A percentile compares a stretch with the other conserved stretches of the same genome.
These are phyloP conservation scores for Allium fistulosum DNA, from an alignment of 106 monocot species.

Conservation along the genomic window DNA sequence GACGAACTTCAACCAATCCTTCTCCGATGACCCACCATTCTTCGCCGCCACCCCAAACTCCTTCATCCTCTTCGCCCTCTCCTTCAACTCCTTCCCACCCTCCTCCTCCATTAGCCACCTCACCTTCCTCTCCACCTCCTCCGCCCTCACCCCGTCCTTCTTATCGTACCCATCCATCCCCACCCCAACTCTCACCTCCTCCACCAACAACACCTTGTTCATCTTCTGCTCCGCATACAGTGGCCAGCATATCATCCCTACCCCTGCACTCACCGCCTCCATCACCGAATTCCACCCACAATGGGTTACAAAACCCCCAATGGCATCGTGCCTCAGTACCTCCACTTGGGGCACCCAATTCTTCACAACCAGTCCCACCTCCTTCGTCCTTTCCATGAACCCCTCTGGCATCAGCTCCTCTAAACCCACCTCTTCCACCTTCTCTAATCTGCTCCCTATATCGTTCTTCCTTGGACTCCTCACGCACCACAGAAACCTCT, in stretches of 20 bases:
- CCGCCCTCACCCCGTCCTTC: conserved; percentile 1
- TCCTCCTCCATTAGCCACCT: conserved; percentile 11
- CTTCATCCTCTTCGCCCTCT: conserved; percentile 5
- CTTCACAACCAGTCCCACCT: conserved; percentile 10
- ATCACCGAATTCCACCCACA: conserved; percentile 70
- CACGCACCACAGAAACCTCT: conserved; percentile 43
- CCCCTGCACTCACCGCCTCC: conserved; percentile 20
- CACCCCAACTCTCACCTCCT: conserved; percentile 8
- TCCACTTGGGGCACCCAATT: conserved; percentile 5
- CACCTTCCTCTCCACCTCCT: conserved; percentile 7
- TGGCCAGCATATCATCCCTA: conserved; percentile 10
- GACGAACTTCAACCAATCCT: background rate
- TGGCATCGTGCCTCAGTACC: conserved; percentile 1
- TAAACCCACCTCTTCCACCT: conserved; percentile 27
- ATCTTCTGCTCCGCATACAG: conserved; percentile 10
- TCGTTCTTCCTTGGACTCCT: conserved; percentile 4
- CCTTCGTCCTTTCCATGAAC: conserved; percentile 7
- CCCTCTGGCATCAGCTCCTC: conserved; percentile 22
- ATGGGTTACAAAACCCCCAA: conserved; percentile 38
- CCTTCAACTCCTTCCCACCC: conserved; percentile 4
- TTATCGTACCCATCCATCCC: background rate
- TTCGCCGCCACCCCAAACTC: background rate
- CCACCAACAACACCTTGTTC: conserved; percentile 11
- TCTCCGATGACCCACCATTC: conserved; percentile 9
- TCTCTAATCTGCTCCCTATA: background rate